These are phyloP conservation scores for Tolypocladium pustulatum DNA, from an alignment of 2,329 filamentous ascomycete genomes.

Conservation along the genomic window DNA sequence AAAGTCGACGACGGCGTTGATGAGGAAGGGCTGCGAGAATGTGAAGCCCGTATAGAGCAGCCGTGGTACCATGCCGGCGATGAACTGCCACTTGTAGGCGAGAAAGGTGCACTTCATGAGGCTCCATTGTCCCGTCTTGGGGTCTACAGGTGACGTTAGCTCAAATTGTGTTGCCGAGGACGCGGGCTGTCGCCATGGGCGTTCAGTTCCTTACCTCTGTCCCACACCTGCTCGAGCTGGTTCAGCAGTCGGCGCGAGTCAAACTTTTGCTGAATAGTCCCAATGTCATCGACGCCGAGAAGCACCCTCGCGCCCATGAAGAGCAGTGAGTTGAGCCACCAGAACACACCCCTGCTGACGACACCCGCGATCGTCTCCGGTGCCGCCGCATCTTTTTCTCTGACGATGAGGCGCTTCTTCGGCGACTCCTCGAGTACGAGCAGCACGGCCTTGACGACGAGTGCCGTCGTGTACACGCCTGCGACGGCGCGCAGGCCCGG, in stretches of 20 bases:
- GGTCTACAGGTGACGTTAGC: background rate
- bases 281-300: background rate
- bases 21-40: background rate
- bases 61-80: background rate
- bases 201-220: background rate
- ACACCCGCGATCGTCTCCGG: background rate
- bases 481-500: background rate
- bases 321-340: background rate
- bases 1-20: background rate
- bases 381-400: background rate
- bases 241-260: background rate
- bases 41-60: background rate
- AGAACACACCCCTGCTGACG: background rate
- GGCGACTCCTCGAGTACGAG: background rate
- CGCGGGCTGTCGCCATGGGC: too few relatives aligned
- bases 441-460: background rate
- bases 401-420: background rate
- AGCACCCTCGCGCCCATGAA: background rate
- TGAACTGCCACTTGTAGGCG: background rate
- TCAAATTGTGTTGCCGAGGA: background rate
- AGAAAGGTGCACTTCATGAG: background rate
- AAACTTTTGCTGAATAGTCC: background rate
- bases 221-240: background rate
- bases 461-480: background rate
- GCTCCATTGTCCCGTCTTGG: background rate